Percentiles rank a stretch among this genome's conserved stretches.
Conservation (phyloP, 192 early-diverging fungal species). For the Coemansia sp. region DNA sequence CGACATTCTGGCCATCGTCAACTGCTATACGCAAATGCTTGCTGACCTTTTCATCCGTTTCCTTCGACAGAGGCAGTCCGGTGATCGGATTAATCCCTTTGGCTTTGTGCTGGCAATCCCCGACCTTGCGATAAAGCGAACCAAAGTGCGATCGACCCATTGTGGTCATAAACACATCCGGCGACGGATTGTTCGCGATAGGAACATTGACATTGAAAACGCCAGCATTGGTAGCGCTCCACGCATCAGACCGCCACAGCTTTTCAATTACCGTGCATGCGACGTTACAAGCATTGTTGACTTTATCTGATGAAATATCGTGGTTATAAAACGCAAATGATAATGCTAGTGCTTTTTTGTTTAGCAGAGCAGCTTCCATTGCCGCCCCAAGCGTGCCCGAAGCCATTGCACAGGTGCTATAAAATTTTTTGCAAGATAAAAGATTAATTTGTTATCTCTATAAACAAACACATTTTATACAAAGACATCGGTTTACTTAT, state of each 20-base stretch:
- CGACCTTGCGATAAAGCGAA: constrained; percentile 18
- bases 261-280: constrained; percentile 20
- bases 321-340: constrained; percentile 32
- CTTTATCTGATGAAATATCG: constrained; percentile 25
- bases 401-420: constrained; percentile 29
- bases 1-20: constrained; percentile 13
- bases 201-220: constrained; percentile 36
- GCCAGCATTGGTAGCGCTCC: constrained; percentile 1
- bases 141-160: constrained; percentile 25
- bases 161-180: constrained; percentile 15
- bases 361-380: constrained; percentile 25
- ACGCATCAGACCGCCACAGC: constrained; percentile 22
- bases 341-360: constrained; percentile 14
- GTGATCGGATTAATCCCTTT: constrained; percentile 8
- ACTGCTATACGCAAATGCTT: constrained; percentile 18
- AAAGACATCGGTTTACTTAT: no score
- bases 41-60: not conserved
- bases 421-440: not conserved
- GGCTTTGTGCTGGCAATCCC: constrained; percentile 3
- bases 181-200: not conserved
- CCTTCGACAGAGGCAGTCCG: not conserved
- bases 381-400: constrained; percentile 33
- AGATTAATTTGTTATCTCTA: not conserved
- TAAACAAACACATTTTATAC: no score
- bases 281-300: constrained; percentile 13